Conservation (phyloP, 2,329 filamentous ascomycete species). For the Dactylonectria macrodidyma region DNA sequence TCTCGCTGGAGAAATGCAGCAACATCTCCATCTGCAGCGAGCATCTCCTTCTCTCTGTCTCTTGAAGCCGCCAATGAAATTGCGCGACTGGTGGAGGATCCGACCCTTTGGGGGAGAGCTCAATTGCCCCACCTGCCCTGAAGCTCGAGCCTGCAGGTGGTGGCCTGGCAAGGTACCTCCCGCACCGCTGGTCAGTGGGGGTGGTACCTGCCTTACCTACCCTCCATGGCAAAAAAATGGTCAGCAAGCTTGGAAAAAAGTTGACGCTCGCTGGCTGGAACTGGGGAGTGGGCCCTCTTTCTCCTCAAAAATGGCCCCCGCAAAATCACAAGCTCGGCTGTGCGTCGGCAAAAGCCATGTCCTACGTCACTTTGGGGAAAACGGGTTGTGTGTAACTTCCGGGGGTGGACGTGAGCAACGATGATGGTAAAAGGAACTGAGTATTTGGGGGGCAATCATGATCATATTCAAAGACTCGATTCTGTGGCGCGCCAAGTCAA, state of each 20-base stretch:
- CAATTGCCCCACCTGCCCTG: constrained; percentile 21
- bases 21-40: background rate
- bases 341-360: constrained; percentile 60
- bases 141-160: background rate
- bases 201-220: background rate
- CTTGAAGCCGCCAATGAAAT: background rate
- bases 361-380: constrained; percentile 44
- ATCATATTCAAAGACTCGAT: background rate
- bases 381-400: background rate
- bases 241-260: constrained; percentile 28
- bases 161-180: background rate
- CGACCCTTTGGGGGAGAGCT: background rate
- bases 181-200: background rate
- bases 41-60: background rate
- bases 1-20: background rate
- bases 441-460: background rate
- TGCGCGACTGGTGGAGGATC: background rate
- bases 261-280: constrained; percentile 27
- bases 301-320: constrained; percentile 51
- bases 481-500: background rate
- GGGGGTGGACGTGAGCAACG: background rate
- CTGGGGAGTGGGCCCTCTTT: background rate
- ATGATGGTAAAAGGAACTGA: background rate
- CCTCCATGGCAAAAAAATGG: background rate
- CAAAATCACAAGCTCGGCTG: constrained; percentile 73